These are phyloP conservation scores for Talaromyces islandicus DNA, from an alignment of 2,329 filamentous ascomycete species.

Conservation along the genomic window DNA sequence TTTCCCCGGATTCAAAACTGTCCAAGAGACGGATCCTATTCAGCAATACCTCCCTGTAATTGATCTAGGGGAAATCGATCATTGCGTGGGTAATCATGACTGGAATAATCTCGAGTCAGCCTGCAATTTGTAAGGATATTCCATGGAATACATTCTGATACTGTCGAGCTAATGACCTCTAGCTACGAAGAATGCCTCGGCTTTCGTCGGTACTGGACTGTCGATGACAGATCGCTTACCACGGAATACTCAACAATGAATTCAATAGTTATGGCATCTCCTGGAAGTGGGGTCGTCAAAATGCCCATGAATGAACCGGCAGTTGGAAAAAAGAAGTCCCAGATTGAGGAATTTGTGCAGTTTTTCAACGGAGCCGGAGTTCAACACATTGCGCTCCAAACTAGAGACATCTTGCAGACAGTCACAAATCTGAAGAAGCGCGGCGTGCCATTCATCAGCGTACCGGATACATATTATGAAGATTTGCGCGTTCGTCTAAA, in stretches of 20 bases:
- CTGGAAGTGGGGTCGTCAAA: conserved; percentile 75
- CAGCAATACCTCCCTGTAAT: conserved; percentile 52
- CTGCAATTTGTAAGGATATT: conserved; percentile 45
- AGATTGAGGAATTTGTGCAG: conserved; percentile 78
- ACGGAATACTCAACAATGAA: conserved; percentile 83
- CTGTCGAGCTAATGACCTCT: background rate
- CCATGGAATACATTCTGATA: background rate
- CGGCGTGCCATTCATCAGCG: conserved; percentile 80
- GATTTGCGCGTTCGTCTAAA: conserved; percentile 61
- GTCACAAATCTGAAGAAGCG: conserved; percentile 68
- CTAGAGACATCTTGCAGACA: conserved; percentile 65
- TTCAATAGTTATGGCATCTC: conserved; percentile 54
- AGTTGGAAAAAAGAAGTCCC: conserved; percentile 72
- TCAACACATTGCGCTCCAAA: conserved; percentile 84
- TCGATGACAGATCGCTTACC: conserved; percentile 83
- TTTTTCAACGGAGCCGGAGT: conserved; percentile 84
- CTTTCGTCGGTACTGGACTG: conserved; percentile 93
- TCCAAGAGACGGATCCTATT: conserved; percentile 40
- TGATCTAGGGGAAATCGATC: conserved; percentile 71
- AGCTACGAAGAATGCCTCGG: conserved; percentile 78
- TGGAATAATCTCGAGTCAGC: conserved; percentile 70
- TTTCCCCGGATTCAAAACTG: conserved; percentile 66
- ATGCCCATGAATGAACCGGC: conserved; percentile 97
- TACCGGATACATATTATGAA: conserved; percentile 75
- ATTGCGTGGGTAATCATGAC: conserved; percentile 92